A percentile compares a stretch with the other conserved stretches of the same genome.
Conservation (phyloP, 2,329 filamentous ascomycete species). For the Metarhizium album region DNA sequence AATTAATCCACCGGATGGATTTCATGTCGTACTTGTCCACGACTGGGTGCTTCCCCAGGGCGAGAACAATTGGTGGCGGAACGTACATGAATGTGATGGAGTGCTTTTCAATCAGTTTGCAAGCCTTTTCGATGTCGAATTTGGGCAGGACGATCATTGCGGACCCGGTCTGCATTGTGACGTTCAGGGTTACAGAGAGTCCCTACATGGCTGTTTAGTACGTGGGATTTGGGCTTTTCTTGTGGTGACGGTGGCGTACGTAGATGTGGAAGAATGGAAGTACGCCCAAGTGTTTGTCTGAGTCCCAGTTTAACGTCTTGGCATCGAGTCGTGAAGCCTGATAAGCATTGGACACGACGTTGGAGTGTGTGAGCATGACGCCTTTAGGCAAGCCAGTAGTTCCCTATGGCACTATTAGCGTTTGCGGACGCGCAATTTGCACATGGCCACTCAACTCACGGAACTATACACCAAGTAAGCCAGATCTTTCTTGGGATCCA, state of each 20-base stretch:
- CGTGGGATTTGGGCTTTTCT: background rate
- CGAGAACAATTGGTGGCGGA: slow-evolving; percentile 73
- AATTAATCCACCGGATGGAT: slow-evolving; percentile 73
- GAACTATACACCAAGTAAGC: slow-evolving; percentile 82
- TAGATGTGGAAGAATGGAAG: slow-evolving; percentile 91
- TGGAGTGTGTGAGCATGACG: slow-evolving; percentile 74
- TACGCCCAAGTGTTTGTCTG: slow-evolving; percentile 67
- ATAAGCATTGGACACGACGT: slow-evolving; percentile 65
- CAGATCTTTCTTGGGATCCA: slow-evolving; percentile 60
- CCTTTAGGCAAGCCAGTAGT: slow-evolving; percentile 90
- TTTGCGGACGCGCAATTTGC: background rate
- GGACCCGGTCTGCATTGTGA: slow-evolving; percentile 45
- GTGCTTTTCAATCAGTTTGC: slow-evolving; percentile 63
- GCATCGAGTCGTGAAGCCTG: slow-evolving; percentile 45
- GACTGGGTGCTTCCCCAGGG: slow-evolving; percentile 66
- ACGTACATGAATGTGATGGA: slow-evolving; percentile 70
- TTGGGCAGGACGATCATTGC: slow-evolving; percentile 60
- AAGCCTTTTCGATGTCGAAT: slow-evolving; percentile 75
- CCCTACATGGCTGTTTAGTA: slow-evolving; percentile 14
- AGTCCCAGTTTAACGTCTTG: slow-evolving; percentile 44
- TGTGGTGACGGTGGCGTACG: slow-evolving; percentile 32
- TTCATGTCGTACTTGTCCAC: slow-evolving; percentile 74
- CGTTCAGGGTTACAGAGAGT: slow-evolving; percentile 20
- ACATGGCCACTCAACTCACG: slow-evolving; percentile 12
- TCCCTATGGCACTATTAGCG: slow-evolving; percentile 34